Evolutionary conservation across 768 basidiomycete genomes (phyloP).

Genomic region (Tylopilus subfusipes): DNA sequence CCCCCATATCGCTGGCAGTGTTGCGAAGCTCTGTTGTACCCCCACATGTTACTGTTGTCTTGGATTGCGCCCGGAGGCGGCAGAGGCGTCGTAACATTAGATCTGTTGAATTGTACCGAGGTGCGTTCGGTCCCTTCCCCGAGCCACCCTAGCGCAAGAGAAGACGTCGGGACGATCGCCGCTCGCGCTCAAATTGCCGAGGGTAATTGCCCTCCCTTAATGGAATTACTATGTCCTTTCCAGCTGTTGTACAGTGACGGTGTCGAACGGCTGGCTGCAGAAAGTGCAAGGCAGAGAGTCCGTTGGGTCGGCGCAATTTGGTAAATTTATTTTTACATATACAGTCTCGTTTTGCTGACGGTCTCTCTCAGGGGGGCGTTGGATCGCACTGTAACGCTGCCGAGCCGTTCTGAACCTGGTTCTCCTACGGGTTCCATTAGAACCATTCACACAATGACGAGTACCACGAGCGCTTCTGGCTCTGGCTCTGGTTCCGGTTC

Average conservation of each 20-base stretch:
- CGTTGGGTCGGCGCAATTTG: constrained; percentile 91
- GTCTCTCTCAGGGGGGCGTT: constrained; percentile 64
- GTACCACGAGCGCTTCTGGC: constrained; percentile 37
- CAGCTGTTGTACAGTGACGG: constrained; percentile 90
- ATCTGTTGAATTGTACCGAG: constrained; percentile 81
- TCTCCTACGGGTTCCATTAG: constrained; percentile 60
- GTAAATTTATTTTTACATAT: constrained; percentile 41
- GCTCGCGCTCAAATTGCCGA: constrained; percentile 55
- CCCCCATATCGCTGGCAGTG: constrained; percentile 79
- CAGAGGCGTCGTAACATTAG: constrained; percentile 80
- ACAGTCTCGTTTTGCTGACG: background rate
- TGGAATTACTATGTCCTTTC: constrained; percentile 83
- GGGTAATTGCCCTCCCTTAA: constrained; percentile 44
- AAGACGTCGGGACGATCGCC: constrained; percentile 85
- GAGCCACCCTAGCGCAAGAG: constrained; percentile 72
- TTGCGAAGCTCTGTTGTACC: constrained; percentile 78
- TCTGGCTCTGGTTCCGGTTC: constrained; percentile 53
- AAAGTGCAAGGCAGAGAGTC: constrained; percentile 80
- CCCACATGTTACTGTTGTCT: constrained; percentile 78
- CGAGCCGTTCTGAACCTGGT: constrained; percentile 40
- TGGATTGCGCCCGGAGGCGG: constrained; percentile 86
- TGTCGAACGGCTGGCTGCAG: constrained; percentile 83
- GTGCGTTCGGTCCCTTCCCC: constrained; percentile 83
- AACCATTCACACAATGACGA: constrained; percentile 59
- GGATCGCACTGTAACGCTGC: constrained; percentile 55